phyloP scores from a whole-genome alignment of 768 basidiomycete genomes.

The Collybiopsis luxurians region DNA sequence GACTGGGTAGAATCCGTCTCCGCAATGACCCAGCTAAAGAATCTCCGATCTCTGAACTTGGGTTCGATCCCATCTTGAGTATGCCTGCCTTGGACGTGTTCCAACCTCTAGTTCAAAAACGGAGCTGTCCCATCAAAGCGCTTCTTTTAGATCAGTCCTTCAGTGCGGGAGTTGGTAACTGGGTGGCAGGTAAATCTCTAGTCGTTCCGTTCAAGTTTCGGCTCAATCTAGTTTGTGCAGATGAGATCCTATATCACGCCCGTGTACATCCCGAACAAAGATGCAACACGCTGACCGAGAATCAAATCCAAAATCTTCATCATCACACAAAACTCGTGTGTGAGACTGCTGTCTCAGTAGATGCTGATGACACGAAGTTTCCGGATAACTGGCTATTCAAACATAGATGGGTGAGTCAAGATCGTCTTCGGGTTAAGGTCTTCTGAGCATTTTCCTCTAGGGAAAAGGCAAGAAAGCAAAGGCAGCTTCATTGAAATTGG shows the following conservation, averaged over 20 bases:
- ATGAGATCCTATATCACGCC: slow-evolving; percentile 75
- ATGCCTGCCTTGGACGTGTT: slow-evolving; percentile 62
- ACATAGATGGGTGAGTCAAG: slow-evolving; percentile 57
- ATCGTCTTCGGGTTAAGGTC: background rate
- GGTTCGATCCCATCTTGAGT: slow-evolving; percentile 73
- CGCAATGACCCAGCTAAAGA: slow-evolving; percentile 54
- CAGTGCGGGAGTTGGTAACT: slow-evolving; percentile 80
- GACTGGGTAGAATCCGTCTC: slow-evolving; percentile 69
- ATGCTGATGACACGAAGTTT: slow-evolving; percentile 68
- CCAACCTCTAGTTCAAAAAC: slow-evolving; percentile 41
- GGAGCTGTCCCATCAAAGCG: slow-evolving; percentile 67
- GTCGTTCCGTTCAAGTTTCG: too few relatives aligned
- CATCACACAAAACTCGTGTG: slow-evolving; percentile 55
- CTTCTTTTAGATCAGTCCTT: slow-evolving; percentile 79
- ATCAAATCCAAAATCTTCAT: slow-evolving; percentile 50
- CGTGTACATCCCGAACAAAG: slow-evolving; percentile 70
- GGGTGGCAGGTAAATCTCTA: slow-evolving; percentile 73
- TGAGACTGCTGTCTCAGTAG: slow-evolving; percentile 56
- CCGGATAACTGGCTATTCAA: slow-evolving; percentile 68
- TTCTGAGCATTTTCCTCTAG: slow-evolving; percentile 24
- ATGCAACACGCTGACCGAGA: slow-evolving; percentile 49
- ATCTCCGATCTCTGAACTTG: slow-evolving; percentile 68
- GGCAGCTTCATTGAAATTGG: slow-evolving; percentile 42
- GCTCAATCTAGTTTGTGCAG: slow-evolving; percentile 22
- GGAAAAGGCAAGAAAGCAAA: slow-evolving; percentile 57